A percentile compares a stretch with the other conserved stretches of the same genome.
phyloP scores from a whole-genome alignment of 1,284 basidiomycete species.

The Athelia sp. region DNA sequence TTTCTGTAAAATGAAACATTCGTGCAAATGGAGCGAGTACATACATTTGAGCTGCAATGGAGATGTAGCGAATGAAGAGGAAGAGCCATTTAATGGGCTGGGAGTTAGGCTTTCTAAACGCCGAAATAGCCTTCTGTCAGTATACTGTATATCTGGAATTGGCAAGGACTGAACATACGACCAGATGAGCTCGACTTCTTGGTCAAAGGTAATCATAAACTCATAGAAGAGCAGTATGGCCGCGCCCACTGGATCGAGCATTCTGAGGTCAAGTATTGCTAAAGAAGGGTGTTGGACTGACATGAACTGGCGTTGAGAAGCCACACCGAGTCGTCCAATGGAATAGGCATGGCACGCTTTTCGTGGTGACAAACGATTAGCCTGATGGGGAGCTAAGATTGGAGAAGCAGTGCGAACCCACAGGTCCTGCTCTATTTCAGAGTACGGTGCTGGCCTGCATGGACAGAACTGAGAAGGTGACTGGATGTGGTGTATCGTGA shows the following conservation, averaged over 20 bases:
- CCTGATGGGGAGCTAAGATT: too few relatives aligned
- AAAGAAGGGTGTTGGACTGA: too few relatives aligned
- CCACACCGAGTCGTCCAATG: too few relatives aligned
- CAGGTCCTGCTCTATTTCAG: too few relatives aligned
- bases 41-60: not conserved
- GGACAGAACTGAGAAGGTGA: too few relatives aligned
- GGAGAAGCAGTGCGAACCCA: too few relatives aligned
- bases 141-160: not conserved
- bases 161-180: not conserved
- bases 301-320: too few relatives aligned
- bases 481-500: too few relatives aligned
- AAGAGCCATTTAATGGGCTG: not conserved
- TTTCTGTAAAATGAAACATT: not conserved
- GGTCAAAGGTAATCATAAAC: not conserved
- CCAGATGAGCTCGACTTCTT: constrained; percentile 1
- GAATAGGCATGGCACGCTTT: too few relatives aligned
- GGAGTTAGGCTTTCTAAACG: not conserved
- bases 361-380: too few relatives aligned
- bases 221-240: not conserved
- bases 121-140: not conserved
- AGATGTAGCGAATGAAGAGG: not conserved
- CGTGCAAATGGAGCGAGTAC: not conserved
- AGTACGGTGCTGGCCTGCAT: too few relatives aligned
- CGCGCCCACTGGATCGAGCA: not conserved
- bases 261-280: not conserved